These are phyloP conservation scores for Chalaropsis thielavioides DNA, from an alignment of 2,329 filamentous ascomycete species.

Conservation along the genomic window DNA sequence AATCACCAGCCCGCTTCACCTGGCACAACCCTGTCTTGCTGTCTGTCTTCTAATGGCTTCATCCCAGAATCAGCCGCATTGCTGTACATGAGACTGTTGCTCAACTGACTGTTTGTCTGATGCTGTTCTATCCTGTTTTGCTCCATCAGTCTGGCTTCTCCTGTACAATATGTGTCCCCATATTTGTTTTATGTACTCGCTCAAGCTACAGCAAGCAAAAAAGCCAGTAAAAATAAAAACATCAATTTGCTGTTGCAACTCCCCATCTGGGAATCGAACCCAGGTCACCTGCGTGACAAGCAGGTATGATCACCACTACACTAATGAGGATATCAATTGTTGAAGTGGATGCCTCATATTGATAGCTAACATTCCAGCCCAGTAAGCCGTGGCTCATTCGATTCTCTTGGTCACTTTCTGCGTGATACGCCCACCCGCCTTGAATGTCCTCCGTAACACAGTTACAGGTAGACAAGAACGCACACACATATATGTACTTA, in stretches of 20 bases:
- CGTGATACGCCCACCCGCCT: not conserved
- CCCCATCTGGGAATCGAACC: slow-evolving; percentile 12
- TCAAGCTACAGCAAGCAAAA: not conserved
- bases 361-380: not conserved
- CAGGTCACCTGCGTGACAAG: slow-evolving; percentile 13
- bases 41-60: no score
- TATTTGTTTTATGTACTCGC: not conserved
- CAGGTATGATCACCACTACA: slow-evolving; percentile 15
- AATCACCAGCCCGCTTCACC: no score
- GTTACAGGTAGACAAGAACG: not conserved
- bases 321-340: slow-evolving; percentile 8
- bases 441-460: not conserved
- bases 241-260: not conserved
- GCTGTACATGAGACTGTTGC: no score
- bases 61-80: no score
- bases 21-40: no score
- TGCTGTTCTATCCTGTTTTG: no score
- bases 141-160: no score
- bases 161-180: not conserved
- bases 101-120: no score
- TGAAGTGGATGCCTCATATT: not conserved
- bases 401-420: not conserved
- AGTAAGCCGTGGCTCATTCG: not conserved
- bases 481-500: not conserved
- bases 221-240: not conserved